Conservation (phyloP, 2,329 filamentous ascomycete genomes). For the Cadophora luteo-olivacea region DNA sequence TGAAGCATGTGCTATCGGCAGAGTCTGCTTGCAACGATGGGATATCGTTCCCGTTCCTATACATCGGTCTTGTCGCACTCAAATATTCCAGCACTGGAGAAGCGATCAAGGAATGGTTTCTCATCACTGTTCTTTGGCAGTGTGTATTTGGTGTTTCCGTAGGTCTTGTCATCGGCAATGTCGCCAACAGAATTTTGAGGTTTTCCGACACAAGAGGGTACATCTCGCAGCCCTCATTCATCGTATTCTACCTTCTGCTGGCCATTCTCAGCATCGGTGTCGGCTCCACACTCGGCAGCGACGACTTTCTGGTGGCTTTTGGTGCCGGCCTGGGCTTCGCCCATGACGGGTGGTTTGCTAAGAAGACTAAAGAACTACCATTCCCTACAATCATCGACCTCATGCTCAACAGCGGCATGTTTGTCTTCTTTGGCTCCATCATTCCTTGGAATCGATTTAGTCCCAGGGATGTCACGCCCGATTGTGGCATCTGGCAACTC, state of each 20-base stretch:
- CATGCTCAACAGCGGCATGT: constrained; percentile 60
- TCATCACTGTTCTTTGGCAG: constrained; percentile 62
- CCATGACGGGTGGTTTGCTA: constrained; percentile 58
- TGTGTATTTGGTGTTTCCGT: constrained; percentile 55
- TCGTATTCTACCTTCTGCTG: constrained; percentile 62
- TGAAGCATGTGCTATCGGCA: constrained; percentile 58
- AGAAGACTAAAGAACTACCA: constrained; percentile 52
- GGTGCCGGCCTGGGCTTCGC: constrained; percentile 61
- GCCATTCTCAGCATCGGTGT: constrained; percentile 59
- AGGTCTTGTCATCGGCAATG: constrained; percentile 54
- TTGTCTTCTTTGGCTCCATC: constrained; percentile 61
- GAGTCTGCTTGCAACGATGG: constrained; percentile 64
- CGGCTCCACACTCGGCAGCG: constrained; percentile 56
- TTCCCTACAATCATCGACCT: constrained; percentile 59
- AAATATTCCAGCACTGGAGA: constrained; percentile 47
- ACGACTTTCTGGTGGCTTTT: constrained; percentile 64
- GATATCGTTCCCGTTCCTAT: constrained; percentile 61
- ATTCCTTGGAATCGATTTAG: constrained; percentile 57
- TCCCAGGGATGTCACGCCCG: constrained; percentile 48
- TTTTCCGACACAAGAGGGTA: constrained; percentile 53
- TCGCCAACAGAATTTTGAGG: constrained; percentile 54
- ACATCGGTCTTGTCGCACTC: constrained; percentile 55
- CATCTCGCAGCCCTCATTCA: constrained; percentile 56
- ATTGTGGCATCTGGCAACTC: constrained; percentile 49
- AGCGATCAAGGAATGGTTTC: constrained; percentile 57